Conservation (phyloP, 2,329 filamentous ascomycete genomes). For the Fusarium proliferatum region DNA sequence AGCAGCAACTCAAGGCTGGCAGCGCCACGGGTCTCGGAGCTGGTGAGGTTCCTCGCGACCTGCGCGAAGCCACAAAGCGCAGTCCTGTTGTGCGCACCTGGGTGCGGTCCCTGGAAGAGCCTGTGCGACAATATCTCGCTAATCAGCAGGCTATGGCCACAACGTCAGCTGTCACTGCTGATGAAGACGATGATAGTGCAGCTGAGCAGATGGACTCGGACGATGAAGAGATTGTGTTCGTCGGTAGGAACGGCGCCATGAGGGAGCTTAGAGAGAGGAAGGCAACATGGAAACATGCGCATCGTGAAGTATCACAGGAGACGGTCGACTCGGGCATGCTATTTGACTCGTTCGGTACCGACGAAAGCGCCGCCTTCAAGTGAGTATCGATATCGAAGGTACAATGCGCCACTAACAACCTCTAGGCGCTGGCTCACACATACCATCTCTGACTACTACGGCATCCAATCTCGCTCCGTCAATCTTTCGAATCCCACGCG, state of each 20-base stretch:
- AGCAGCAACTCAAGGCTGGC: conserved; percentile 56
- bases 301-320: conserved; percentile 66
- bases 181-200: conserved; percentile 45
- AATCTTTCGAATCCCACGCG: conserved; percentile 76
- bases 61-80: conserved; percentile 84
- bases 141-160: conserved; percentile 50
- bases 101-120: conserved; percentile 85
- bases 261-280: conserved; percentile 52
- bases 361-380: conserved; percentile 84
- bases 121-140: conserved; percentile 80
- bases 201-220: conserved; percentile 58
- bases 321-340: conserved; percentile 74
- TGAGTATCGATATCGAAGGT: conserved; percentile 56
- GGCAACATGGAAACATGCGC: conserved; percentile 59
- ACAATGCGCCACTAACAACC: conserved; percentile 7
- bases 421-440: conserved; percentile 89
- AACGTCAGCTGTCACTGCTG: conserved; percentile 18
- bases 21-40: conserved; percentile 57
- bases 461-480: conserved; percentile 84
- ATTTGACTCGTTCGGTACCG: conserved; percentile 81
- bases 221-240: conserved; percentile 93
- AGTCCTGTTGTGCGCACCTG: conserved; percentile 80
- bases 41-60: conserved; percentile 78
- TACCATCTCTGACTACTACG: conserved; percentile 92
- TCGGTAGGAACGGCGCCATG: conserved; percentile 75